Evolutionary conservation across 495 filamentous ascomycete genomes (phyloP).

Genomic region (Articulospora tetracladia): DNA sequence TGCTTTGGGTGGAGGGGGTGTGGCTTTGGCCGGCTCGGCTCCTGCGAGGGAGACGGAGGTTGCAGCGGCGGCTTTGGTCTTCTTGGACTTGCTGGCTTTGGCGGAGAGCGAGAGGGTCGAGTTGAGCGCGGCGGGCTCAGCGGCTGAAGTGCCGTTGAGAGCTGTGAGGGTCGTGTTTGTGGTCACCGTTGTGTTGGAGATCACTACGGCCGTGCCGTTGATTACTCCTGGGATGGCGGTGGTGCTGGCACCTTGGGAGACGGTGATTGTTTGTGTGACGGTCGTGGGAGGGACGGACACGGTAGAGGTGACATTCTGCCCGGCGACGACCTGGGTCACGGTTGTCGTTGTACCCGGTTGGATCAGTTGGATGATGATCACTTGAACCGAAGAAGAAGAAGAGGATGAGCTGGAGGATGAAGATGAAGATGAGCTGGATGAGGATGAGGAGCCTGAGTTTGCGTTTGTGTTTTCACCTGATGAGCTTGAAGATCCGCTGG

Average conservation of each 20-base stretch:
- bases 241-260: constrained; percentile 5
- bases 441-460: constrained; percentile 4
- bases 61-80: not conserved
- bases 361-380: constrained; percentile 14
- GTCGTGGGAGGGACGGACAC: constrained; percentile 12
- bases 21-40: not conserved
- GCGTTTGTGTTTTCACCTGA: constrained; percentile 1
- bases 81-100: not conserved
- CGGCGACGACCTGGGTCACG: constrained; percentile 3
- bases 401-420: constrained; percentile 9
- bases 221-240: constrained; percentile 2
- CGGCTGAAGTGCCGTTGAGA: not conserved
- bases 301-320: constrained; percentile 9
- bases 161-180: not conserved
- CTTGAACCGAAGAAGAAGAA: constrained; percentile 10
- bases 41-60: not conserved
- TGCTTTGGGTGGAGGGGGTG: not conserved
- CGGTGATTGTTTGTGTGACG: constrained; percentile 12
- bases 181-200: constrained; percentile 10
- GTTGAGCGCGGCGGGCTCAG: not conserved
- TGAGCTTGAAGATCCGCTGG: constrained; percentile 3
- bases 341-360: constrained; percentile 9
- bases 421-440: constrained; percentile 2
- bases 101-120: not conserved
- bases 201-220: constrained; percentile 12